Conservation (phyloP, 2,329 filamentous ascomycete species). For the Coniella lustricola region DNA sequence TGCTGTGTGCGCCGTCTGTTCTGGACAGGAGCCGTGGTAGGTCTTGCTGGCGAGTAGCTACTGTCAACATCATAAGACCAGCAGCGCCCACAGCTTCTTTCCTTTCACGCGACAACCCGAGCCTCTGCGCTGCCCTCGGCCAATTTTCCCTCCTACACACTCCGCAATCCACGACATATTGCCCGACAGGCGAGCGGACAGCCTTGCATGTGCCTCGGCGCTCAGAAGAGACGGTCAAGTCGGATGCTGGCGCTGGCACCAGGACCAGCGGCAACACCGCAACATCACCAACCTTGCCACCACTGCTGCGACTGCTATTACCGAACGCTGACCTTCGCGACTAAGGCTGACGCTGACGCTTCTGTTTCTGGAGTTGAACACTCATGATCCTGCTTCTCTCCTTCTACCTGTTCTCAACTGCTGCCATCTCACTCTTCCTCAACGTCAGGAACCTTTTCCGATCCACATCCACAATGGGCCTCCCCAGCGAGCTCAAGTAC, state of each 20-base stretch:
- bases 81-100: neutral
- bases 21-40: neutral
- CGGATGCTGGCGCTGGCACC: no score
- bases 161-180: no score
- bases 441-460: conserved; percentile 5
- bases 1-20: neutral
- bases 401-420: conserved; percentile 11
- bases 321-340: no score
- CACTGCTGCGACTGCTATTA: no score
- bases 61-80: neutral
- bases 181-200: no score
- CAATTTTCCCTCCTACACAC: neutral
- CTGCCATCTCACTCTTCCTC: conserved; percentile 8
- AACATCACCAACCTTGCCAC: no score
- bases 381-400: conserved; percentile 12
- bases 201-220: no score
- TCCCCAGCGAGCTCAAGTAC: conserved; percentile 46
- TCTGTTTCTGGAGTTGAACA: neutral
- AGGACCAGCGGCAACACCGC: no score
- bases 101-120: neutral
- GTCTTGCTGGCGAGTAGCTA: neutral
- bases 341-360: no score
- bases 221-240: no score
- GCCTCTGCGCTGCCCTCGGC: neutral
- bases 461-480: conserved; percentile 15